Evolutionary conservation across 345 rosid genomes (phyloP), one percentile per base, ranked within the genome.

Genomic region (Streptanthus diversifolius): DNA sequence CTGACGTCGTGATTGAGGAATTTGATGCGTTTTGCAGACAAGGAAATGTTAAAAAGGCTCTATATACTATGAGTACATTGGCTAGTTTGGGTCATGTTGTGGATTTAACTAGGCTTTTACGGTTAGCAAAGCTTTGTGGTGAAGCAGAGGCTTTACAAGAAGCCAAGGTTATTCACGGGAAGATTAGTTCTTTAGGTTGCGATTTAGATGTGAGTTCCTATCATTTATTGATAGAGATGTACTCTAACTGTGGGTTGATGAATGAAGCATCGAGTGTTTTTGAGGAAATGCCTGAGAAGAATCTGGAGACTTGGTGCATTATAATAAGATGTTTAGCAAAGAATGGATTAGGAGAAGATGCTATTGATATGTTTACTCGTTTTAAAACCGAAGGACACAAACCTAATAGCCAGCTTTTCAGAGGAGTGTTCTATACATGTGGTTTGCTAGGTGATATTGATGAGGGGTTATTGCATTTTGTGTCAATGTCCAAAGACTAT

Each of bases 391-490:
- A 82, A 29, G 96, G 91, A 51, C 65, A 83, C 59, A 81, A 71
- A 69, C 96, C 95, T 0, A 84, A 89, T 17, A 81, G 83, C 17
- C 75, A 78, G 55, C 66, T 93, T 63, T 91, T 82, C 52, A 59
- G 82, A 39, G 77, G 86, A 2, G 75, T 91, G 3, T 87, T 93
- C 79, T 85, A 76, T 32, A 80, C 95, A 7, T 93, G 96, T 74
- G 72, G 82, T 54, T 78, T 79, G 24, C 52, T 86, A 72, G 91
- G 95, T 25, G 97, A 93, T 82, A 67, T 80, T 61, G 55, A 63
- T 19, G 98, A 93, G 60, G 97, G 98, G 47, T 68, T 87, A 80
- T 40, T 86, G 62, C 98, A 93, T 62, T 87, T 93, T 72, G 77
- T 78, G 53, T 83, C 97, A 4, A 91, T 91, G 96, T 65, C 4